Conservation (phyloP, 495 filamentous ascomycete species). For the Podospora comata region DNA sequence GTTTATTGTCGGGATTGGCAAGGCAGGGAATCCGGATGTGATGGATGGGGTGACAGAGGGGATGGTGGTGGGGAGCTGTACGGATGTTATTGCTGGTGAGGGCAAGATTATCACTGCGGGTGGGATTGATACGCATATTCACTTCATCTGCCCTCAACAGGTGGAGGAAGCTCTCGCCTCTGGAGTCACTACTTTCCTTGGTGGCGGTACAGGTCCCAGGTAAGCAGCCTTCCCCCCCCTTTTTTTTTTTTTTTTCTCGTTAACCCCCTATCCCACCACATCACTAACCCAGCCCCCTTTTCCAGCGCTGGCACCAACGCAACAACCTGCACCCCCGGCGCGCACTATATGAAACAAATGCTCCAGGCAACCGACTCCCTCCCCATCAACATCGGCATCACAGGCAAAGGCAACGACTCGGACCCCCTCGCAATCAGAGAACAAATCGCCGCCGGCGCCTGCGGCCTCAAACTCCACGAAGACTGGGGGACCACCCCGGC, state of each 20-base stretch:
- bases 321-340: constrained; percentile 91
- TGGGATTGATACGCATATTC: constrained; percentile 89
- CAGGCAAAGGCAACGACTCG: constrained; percentile 93
- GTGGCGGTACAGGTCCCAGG: constrained; percentile 90
- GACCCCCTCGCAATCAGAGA: constrained; percentile 68
- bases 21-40: constrained; percentile 93
- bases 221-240: constrained; percentile 23
- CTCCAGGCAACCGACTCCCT: constrained; percentile 82
- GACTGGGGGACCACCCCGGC: constrained; percentile 95
- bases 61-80: constrained; percentile 84
- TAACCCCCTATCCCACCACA: neutral
- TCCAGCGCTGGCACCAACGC: constrained; percentile 85
- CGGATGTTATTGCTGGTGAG: constrained; percentile 94
- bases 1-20: constrained; percentile 85
- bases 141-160: constrained; percentile 97
- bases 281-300: constrained; percentile 16
- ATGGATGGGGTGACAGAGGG: constrained; percentile 82
- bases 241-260: neutral
- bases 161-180: constrained; percentile 80
- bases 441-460: constrained; percentile 79
- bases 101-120: constrained; percentile 91
- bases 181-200: constrained; percentile 88
- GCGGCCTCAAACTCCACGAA: constrained; percentile 93
- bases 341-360: constrained; percentile 85
- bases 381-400: constrained; percentile 92